Conservation (phyloP, 2,329 filamentous ascomycete species). For the Alternaria metachromatica region DNA sequence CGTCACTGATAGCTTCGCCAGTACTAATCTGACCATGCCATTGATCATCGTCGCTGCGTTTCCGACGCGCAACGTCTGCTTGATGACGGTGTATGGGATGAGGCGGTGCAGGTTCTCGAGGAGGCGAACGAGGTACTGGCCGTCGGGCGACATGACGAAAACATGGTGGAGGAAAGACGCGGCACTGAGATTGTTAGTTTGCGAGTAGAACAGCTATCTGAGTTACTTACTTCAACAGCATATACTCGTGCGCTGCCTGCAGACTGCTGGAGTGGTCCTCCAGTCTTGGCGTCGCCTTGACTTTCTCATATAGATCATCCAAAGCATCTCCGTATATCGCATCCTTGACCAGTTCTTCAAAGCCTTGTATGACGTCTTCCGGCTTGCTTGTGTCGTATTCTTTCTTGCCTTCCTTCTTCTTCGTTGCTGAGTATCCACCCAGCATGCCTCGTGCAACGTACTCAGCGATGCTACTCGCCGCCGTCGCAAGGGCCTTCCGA, state of each 20-base stretch:
- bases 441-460: slow-evolving; percentile 70
- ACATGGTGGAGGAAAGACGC: slow-evolving; percentile 77
- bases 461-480: slow-evolving; percentile 72
- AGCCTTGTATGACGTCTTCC: slow-evolving; percentile 67
- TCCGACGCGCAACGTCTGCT: slow-evolving; percentile 75
- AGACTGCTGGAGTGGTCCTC: slow-evolving; percentile 68
- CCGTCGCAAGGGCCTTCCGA: slow-evolving; percentile 76
- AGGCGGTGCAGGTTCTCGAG: slow-evolving; percentile 73
- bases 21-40: slow-evolving; percentile 72
- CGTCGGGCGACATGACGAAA: slow-evolving; percentile 75
- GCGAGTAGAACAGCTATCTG: neutral
- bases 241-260: slow-evolving; percentile 69
- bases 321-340: slow-evolving; percentile 72
- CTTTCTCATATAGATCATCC: slow-evolving; percentile 68
- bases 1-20: slow-evolving; percentile 79
- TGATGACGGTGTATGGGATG: slow-evolving; percentile 73
- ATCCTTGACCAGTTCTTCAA: slow-evolving; percentile 70
- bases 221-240: slow-evolving; percentile 70
- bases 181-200: slow-evolving; percentile 56
- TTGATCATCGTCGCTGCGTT: slow-evolving; percentile 85
- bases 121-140: slow-evolving; percentile 74
- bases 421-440: slow-evolving; percentile 62
- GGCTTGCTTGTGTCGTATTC: slow-evolving; percentile 66
- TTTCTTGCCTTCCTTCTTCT: slow-evolving; percentile 39
- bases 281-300: slow-evolving; percentile 66